A percentile compares a stretch with the other conserved stretches of the same genome.
phyloP scores from a whole-genome alignment of 2,329 filamentous ascomycete genomes.

The Neopestalotiopsis sp. region DNA sequence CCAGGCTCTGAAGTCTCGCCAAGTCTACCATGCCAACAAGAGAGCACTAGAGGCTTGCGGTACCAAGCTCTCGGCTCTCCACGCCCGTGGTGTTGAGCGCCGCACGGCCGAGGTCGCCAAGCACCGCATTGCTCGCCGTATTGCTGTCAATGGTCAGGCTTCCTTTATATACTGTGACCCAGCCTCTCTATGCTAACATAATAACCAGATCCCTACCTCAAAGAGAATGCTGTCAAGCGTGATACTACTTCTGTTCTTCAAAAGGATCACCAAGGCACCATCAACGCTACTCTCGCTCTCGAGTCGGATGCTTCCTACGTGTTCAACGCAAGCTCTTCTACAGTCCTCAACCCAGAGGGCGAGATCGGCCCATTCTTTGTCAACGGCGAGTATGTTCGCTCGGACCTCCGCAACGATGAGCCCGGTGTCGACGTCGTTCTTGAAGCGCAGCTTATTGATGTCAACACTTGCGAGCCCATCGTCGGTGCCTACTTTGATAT shows the following conservation, averaged over 20 bases:
- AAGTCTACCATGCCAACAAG: slow-evolving; percentile 8
- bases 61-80: slow-evolving; percentile 5
- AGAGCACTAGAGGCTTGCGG: slow-evolving; percentile 7
- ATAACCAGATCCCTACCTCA: slow-evolving; percentile 5
- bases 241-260: slow-evolving; percentile 8
- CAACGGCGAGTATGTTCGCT: slow-evolving; percentile 55
- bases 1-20: not conserved
- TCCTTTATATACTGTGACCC: not conserved
- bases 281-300: not conserved
- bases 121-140: slow-evolving; percentile 12
- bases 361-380: slow-evolving; percentile 62
- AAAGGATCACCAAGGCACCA: slow-evolving; percentile 9
- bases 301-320: slow-evolving; percentile 10
- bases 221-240: slow-evolving; percentile 6
- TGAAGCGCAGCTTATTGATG: slow-evolving; percentile 60
- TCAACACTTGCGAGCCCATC: slow-evolving; percentile 57
- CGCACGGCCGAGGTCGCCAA: slow-evolving; percentile 7
- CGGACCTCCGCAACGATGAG: slow-evolving; percentile 53
- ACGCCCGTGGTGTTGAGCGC: not conserved
- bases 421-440: slow-evolving; percentile 53
- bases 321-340: not conserved
- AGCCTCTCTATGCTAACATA: not conserved
- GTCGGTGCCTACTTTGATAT: slow-evolving; percentile 55
- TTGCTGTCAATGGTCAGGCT: slow-evolving; percentile 5
- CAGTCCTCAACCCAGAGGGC: slow-evolving; percentile 55